phyloP scores from a whole-genome alignment of 192 early-diverging fungal species.

The Rhizophlyctis rosea region DNA sequence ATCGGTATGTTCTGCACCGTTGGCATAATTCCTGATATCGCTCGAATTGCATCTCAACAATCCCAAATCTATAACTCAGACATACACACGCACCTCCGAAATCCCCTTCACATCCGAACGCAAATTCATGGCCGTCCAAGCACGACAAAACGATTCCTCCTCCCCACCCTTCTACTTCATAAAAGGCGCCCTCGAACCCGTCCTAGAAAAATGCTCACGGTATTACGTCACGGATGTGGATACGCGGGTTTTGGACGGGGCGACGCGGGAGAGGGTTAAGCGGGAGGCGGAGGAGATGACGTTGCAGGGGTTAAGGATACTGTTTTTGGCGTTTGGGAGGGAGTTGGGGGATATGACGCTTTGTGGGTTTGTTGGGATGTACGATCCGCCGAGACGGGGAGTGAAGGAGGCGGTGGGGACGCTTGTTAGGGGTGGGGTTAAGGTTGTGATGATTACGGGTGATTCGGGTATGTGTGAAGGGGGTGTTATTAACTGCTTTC shows the following conservation, averaged over 20 bases:
- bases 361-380: constrained; percentile 84
- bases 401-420: constrained; percentile 71
- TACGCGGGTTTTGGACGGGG: constrained; percentile 50
- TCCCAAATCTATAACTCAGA: too few relatives aligned
- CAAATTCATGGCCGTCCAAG: constrained; percentile 88
- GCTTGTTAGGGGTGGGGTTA: constrained; percentile 75
- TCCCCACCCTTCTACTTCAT: constrained; percentile 51
- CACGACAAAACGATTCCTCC: constrained; percentile 27
- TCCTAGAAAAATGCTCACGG: constrained; percentile 69
- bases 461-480: constrained; percentile 66
- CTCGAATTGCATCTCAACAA: too few relatives aligned
- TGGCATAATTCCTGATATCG: constrained; percentile 12
- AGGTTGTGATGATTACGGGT: constrained; percentile 97
- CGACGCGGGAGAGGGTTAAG: constrained; percentile 53
- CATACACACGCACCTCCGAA: constrained; percentile 61
- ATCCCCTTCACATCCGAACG: constrained; percentile 89
- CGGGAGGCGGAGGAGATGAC: constrained; percentile 67
- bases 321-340: constrained; percentile 77
- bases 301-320: constrained; percentile 74
- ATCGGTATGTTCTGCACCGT: constrained; percentile 42
- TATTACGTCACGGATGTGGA: constrained; percentile 56
- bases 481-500: neutral
- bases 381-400: constrained; percentile 84
- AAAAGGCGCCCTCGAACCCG: constrained; percentile 84
- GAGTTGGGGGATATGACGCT: constrained; percentile 58